phyloP scores from a whole-genome alignment of 2,329 filamentous ascomycete species.

The Trichoderma koningii region DNA sequence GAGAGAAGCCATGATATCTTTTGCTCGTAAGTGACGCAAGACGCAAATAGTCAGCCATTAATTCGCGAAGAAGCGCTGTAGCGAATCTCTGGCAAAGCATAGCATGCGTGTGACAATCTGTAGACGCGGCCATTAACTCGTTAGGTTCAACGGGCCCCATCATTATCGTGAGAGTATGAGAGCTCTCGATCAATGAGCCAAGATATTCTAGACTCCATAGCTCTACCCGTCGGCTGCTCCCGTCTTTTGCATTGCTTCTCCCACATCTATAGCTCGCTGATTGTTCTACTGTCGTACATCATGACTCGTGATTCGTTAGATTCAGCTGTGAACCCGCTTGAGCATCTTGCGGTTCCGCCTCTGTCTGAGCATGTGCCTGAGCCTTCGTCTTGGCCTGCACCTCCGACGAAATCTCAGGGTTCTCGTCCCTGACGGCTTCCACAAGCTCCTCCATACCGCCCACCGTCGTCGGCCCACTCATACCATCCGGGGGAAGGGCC shows the following conservation, averaged over 20 bases:
- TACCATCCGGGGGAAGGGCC: constrained; percentile 78
- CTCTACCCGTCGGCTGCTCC: not conserved
- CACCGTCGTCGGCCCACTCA: constrained; percentile 70
- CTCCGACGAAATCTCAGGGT: constrained; percentile 42
- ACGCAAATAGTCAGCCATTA: too few relatives aligned
- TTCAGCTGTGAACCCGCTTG: not conserved
- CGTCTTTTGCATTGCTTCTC: not conserved
- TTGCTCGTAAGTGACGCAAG: not conserved
- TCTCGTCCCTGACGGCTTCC: constrained; percentile 53
- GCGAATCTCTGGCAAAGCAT: not conserved
- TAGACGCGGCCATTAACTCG: too few relatives aligned
- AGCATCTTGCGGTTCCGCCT: not conserved
- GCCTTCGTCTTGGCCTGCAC: constrained; percentile 18
- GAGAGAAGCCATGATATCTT: too few relatives aligned
- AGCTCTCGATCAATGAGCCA: not conserved
- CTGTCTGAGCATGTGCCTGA: not conserved
- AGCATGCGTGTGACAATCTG: not conserved
- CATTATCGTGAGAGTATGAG: not conserved
- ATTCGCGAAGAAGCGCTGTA: too few relatives aligned
- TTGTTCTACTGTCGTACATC: constrained; percentile 5
- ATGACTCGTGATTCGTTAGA: constrained; percentile 23
- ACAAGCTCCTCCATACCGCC: constrained; percentile 62
- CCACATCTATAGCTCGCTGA: not conserved
- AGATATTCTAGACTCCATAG: not conserved
- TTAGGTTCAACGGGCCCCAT: too few relatives aligned